Percentiles rank a stretch among this genome's conserved stretches.
Conservation (phyloP, 2,329 filamentous ascomycete species). For the Teratosphaeriaceae sp. region DNA sequence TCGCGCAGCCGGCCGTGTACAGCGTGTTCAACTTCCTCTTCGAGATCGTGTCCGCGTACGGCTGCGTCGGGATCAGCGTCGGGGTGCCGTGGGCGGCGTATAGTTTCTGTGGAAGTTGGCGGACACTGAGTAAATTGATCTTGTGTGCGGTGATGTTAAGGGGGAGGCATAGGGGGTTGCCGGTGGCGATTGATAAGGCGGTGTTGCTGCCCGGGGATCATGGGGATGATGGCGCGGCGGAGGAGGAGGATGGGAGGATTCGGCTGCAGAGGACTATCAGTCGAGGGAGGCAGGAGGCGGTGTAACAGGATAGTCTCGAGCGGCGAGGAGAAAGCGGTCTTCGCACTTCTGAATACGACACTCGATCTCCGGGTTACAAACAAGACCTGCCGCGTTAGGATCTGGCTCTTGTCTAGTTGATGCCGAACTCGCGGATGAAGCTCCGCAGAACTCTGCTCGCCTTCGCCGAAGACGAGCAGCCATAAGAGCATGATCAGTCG, state of each 20-base stretch:
- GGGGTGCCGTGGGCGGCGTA: conserved; percentile 40
- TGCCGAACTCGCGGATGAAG: no score
- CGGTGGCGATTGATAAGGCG: conserved; percentile 48
- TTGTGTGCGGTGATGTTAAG: conserved; percentile 51
- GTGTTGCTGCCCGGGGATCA: conserved; percentile 33
- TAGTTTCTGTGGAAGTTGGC: conserved; percentile 44
- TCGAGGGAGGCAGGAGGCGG: not conserved
- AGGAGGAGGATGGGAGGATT: conserved; percentile 31
- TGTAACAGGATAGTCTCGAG: not conserved
- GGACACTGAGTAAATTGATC: conserved; percentile 47
- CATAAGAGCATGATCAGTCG: no score
- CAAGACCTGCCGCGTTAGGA: no score
- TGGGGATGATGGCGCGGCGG: conserved; percentile 24
- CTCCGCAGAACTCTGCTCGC: no score
- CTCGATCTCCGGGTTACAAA: no score
- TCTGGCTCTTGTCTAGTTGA: no score
- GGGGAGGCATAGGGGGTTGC: conserved; percentile 49
- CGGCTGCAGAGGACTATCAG: conserved; percentile 3
- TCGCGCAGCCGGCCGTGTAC: conserved; percentile 29
- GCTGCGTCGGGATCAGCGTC: conserved; percentile 40
- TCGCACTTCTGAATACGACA: no score
- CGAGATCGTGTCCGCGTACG: conserved; percentile 37
- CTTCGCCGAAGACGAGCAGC: no score
- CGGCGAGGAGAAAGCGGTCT: not conserved
- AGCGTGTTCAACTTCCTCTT: conserved; percentile 42